Percentiles rank a stretch among this genome's conserved stretches.
These are phyloP conservation scores for Melastoma candidum DNA, from an alignment of 441 rosid species.

Conservation along the genomic window DNA sequence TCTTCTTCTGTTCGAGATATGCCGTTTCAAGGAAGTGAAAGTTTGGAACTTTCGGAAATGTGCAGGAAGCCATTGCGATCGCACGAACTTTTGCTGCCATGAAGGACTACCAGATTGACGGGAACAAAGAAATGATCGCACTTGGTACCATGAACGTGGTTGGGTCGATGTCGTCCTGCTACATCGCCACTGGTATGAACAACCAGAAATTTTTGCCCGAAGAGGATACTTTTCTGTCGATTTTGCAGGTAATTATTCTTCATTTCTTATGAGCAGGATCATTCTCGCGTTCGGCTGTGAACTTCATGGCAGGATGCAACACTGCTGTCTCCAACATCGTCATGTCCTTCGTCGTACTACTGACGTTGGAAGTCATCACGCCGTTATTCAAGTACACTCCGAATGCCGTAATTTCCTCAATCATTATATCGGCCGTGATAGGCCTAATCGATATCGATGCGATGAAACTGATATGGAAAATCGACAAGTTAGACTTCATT, in stretches of 20 bases:
- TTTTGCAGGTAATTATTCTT: too few species aligned
- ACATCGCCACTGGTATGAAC: conserved; percentile 10
- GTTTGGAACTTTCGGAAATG: neutral
- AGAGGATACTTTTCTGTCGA: too few species aligned
- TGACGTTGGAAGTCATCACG: conserved; percentile 5
- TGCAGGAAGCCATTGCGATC: conserved; percentile 15
- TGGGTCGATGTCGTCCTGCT: conserved; percentile 15
- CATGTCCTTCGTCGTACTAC: conserved; percentile 4
- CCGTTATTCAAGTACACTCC: conserved; percentile 11
- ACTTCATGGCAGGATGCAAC: conserved; percentile 12
- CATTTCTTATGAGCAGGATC: conserved; percentile 5
- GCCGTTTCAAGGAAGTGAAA: neutral
- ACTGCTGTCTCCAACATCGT: conserved; percentile 13
- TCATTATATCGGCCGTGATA: conserved; percentile 5
- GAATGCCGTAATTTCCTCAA: neutral
- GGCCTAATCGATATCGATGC: conserved; percentile 10
- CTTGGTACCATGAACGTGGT: conserved; percentile 12
- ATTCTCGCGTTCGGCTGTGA: conserved; percentile 12
- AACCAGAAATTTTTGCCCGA: too few species aligned
- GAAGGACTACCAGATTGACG: conserved; percentile 18
- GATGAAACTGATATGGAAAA: conserved; percentile 5
- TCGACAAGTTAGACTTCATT: conserved; percentile 14
- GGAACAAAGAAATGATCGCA: conserved; percentile 17
- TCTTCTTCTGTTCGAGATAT: neutral
- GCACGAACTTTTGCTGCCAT: conserved; percentile 15